A percentile compares a stretch with the other conserved stretches of the same genome.
These are phyloP conservation scores for Metarhizium guizhouense DNA, from an alignment of 2,329 filamentous ascomycete species.

Conservation along the genomic window DNA sequence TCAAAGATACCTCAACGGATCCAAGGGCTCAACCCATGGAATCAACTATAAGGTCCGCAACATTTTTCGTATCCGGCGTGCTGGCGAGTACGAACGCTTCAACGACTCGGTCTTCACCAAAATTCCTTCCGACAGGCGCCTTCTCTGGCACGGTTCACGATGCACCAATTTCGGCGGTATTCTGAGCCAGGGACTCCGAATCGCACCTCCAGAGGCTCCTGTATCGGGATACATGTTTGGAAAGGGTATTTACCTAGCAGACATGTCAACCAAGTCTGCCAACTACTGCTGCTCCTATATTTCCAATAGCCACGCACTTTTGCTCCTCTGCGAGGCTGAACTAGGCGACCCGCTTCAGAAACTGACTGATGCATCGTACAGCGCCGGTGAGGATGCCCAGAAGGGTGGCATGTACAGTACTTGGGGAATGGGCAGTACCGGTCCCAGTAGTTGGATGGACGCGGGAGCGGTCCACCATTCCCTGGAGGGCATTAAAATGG, in stretches of 20 bases:
- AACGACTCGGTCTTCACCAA: conserved; percentile 43
- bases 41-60: conserved; percentile 53
- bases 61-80: conserved; percentile 75
- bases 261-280: conserved; percentile 76
- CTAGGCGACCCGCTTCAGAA: conserved; percentile 67
- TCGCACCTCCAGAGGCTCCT: conserved; percentile 77
- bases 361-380: conserved; percentile 47
- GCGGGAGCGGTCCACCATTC: conserved; percentile 55
- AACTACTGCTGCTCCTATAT: conserved; percentile 59
- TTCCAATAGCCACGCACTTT: conserved; percentile 61
- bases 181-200: conserved; percentile 78
- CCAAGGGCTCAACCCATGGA: conserved; percentile 58
- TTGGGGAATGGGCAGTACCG: conserved; percentile 56
- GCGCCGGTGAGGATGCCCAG: conserved; percentile 56
- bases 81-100: conserved; percentile 64
- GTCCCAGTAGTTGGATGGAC: conserved; percentile 67
- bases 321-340: conserved; percentile 73
- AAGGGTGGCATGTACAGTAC: conserved; percentile 55
- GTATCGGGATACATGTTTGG: conserved; percentile 80
- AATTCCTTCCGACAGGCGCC: conserved; percentile 55
- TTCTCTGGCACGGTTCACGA: conserved; percentile 83
- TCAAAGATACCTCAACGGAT: conserved; percentile 56
- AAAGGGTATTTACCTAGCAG: conserved; percentile 82
- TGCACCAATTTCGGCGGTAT: conserved; percentile 83
- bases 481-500: conserved; percentile 62